Conservation (phyloP, 306 rosid species). For the Prunus davidiana region DNA sequence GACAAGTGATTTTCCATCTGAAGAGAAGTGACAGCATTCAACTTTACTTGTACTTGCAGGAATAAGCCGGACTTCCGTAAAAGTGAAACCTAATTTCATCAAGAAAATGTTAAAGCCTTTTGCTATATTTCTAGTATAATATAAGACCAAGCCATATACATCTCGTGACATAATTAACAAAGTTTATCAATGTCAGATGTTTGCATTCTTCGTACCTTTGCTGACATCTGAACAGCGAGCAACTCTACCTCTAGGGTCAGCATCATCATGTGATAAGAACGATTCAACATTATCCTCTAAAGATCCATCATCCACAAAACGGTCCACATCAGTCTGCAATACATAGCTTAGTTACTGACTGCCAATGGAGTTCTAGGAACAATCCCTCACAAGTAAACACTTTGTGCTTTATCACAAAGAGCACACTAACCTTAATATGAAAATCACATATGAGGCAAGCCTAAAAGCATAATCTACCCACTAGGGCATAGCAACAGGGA, state of each 20-base stretch:
- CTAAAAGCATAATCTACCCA: background rate
- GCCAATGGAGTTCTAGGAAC: constrained; percentile 11
- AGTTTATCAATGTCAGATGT: background rate
- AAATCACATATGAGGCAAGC: background rate
- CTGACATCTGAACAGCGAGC: constrained; percentile 32
- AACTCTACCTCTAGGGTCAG: constrained; percentile 41
- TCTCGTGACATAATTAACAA: background rate
- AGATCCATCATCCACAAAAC: constrained; percentile 55
- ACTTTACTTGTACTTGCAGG: constrained; percentile 56
- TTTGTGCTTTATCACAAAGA: background rate
- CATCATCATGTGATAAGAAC: constrained; percentile 44
- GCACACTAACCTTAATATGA: background rate
- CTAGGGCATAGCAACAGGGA: background rate
- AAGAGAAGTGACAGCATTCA: constrained; percentile 83
- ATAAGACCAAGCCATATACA: background rate
- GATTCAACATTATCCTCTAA: constrained; percentile 56
- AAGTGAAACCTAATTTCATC: constrained; percentile 38
- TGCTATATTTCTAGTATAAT: constrained; percentile 1
- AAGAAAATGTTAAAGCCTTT: constrained; percentile 21
- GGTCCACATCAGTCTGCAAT: constrained; percentile 54
- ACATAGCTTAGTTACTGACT: constrained; percentile 16
- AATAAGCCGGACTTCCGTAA: constrained; percentile 45
- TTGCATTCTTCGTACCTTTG: constrained; percentile 45
- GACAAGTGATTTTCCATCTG: constrained; percentile 81
- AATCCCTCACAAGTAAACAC: background rate